Evolutionary conservation across 352 stramenopile species (phyloP).

Genomic region (Saprolegnia parasitica): DNA sequence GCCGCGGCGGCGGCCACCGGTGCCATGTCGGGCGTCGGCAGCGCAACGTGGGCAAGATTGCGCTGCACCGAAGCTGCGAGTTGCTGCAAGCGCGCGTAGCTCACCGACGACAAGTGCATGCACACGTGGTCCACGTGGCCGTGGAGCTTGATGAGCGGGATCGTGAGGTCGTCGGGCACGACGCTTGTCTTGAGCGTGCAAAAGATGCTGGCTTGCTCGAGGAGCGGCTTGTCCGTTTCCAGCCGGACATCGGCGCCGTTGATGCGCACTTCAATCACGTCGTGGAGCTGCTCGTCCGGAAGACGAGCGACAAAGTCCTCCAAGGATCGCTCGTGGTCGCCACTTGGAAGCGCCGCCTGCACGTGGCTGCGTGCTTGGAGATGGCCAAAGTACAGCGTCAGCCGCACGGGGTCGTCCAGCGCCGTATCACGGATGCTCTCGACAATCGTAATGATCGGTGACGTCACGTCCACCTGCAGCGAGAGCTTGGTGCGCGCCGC

Average conservation of each 20-base stretch:
- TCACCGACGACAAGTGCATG: conserved; percentile 62
- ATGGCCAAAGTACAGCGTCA: conserved; percentile 17
- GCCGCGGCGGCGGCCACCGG: background rate
- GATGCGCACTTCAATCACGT: conserved; percentile 72
- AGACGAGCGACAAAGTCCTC: conserved; percentile 6
- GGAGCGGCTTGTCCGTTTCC: conserved; percentile 41
- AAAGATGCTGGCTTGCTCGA: conserved; percentile 67
- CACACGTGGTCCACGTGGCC: conserved; percentile 64
- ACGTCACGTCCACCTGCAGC: conserved; percentile 73
- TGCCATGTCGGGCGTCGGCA: background rate
- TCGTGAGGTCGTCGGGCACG: conserved; percentile 65
- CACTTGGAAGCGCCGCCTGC: background rate
- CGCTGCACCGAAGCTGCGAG: conserved; percentile 65
- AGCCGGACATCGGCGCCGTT: conserved; percentile 67
- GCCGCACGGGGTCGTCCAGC: conserved; percentile 25
- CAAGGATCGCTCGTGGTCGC: background rate
- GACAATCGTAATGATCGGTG: conserved; percentile 68
- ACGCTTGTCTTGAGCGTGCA: conserved; percentile 78
- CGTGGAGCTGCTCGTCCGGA: conserved; percentile 54
- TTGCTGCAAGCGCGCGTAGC: conserved; percentile 52
- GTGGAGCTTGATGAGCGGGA: conserved; percentile 70
- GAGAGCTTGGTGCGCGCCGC: conserved; percentile 64
- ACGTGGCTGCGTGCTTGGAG: conserved; percentile 3
- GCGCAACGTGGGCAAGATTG: conserved; percentile 52
- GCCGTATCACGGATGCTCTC: conserved; percentile 39